Evolutionary conservation across 306 rosid genomes (phyloP), one percentile per base, ranked within the genome.

Genomic region (Prunus kanzakura): DNA sequence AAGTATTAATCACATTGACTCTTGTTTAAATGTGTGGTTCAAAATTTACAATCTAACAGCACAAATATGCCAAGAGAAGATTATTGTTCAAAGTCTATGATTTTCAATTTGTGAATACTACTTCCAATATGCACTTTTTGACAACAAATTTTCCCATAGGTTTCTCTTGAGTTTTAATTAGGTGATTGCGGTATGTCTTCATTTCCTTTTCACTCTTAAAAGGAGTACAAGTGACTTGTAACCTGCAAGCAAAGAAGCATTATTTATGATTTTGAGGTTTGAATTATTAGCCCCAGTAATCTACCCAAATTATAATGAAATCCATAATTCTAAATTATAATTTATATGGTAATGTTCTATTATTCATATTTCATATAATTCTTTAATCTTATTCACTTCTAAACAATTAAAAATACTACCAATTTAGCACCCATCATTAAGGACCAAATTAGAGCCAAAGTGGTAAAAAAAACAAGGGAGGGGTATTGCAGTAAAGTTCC

Each of bases 401-500:
- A 20, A 56, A n/a, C 13, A 49, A 1, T 13, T 11, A 49, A 47
- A 49, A 56, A 2, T 22, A 66, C 27, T 20, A 14, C 38, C 57
- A 68, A 8, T 14, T 18, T 1, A 8, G 46, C 35, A 29, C 35
- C 12, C 8, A 27, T 49, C 16, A 69, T 69, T 12, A 27, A 50
- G 57, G 4, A 4, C 72, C 14, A 69, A 15, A 49, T 49, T 27
- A 29, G 18, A 29, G 27, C 22, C 30, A 11, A 25, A 58, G 3
- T 25, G 8, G 45, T 29, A 5, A 56, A 49, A 35, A 25, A 5
- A 2, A 15, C 35, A 1, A 32, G 8, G 41, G 41, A 16, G 47
- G 55, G 83, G 69, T 56, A 60, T 23, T 9, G 47, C 35, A 15
- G 19, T 11, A 69, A 41, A 79, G 54, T 57, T 60, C 57, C 45